Conservation (phyloP, 169 alveolate genomes). For the Cyclospora cayetanensis region DNA sequence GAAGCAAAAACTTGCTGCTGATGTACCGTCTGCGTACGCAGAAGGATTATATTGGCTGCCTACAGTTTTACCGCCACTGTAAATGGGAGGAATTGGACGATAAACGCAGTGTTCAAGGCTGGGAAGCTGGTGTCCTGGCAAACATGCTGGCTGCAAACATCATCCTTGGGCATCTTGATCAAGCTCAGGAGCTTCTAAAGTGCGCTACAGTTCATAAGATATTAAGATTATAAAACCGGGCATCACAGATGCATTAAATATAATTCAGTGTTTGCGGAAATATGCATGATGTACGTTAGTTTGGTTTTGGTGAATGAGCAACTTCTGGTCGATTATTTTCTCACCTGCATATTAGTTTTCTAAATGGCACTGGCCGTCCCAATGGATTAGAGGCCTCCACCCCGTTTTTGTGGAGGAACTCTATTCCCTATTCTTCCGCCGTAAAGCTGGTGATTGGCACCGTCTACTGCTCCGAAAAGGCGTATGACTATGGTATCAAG, state of each 20-base stretch:
- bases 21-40: background rate
- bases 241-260: background rate
- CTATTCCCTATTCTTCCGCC: background rate
- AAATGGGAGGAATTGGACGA: background rate
- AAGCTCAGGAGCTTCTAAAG: conserved; percentile 51
- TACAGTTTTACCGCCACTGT: background rate
- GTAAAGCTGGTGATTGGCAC: conserved; percentile 70
- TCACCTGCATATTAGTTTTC: background rate
- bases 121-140: conserved; percentile 43
- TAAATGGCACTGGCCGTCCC: background rate
- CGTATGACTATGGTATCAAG: conserved; percentile 51
- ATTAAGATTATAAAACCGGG: too few species aligned
- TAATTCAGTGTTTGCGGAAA: background rate
- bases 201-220: too few species aligned
- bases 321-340: too few species aligned
- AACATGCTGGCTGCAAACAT: conserved; percentile 51
- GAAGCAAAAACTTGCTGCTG: background rate
- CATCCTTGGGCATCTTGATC: conserved; percentile 8
- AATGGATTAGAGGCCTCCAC: background rate
- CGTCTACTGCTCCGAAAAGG: conserved; percentile 60
- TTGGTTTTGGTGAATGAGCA: background rate
- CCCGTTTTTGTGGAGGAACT: background rate
- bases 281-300: background rate
- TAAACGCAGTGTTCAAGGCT: background rate
- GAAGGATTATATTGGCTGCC: conserved; percentile 38